Percentiles rank a stretch among this genome's conserved stretches.
Conservation (phyloP, 2,329 filamentous ascomycete species). For the Phyllosticta citriasiana region DNA sequence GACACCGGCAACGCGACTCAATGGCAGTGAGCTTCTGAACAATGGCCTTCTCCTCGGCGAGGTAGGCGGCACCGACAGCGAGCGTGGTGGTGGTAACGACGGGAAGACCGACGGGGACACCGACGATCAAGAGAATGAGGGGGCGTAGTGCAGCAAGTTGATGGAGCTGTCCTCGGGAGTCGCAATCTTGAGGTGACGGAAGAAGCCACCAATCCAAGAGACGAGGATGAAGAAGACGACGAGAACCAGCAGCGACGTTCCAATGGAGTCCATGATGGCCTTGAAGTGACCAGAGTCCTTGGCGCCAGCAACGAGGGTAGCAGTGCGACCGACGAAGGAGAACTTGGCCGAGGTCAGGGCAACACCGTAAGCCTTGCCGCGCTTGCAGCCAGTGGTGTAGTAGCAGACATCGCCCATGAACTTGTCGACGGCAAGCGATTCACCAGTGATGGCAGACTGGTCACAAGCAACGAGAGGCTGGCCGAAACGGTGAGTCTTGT, state of each 20-base stretch:
- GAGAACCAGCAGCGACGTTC: constrained; percentile 61
- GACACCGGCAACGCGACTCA: constrained; percentile 63
- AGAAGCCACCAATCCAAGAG: constrained; percentile 72
- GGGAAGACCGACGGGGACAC: constrained; percentile 70
- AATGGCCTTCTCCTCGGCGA: constrained; percentile 68
- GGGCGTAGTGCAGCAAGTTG: constrained; percentile 58
- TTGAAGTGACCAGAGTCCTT: constrained; percentile 72
- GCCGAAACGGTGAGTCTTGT: constrained; percentile 45
- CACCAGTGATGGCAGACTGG: constrained; percentile 73
- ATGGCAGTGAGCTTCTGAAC: constrained; percentile 73
- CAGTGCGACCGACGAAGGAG: constrained; percentile 70
- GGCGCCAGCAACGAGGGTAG: constrained; percentile 62
- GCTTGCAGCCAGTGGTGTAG: constrained; percentile 76
- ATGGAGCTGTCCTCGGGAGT: constrained; percentile 47
- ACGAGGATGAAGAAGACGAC: constrained; percentile 69
- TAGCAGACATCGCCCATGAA: constrained; percentile 68
- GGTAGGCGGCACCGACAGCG: constrained; percentile 66
- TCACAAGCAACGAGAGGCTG: constrained; percentile 61
- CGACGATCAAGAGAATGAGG: constrained; percentile 65
- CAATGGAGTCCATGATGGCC: constrained; percentile 75
- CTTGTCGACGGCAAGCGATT: constrained; percentile 69
- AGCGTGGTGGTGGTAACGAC: constrained; percentile 71
- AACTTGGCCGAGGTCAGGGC: constrained; percentile 56
- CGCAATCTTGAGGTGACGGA: constrained; percentile 56
- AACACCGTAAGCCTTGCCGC: constrained; percentile 64